A percentile compares a stretch with the other conserved stretches of the same genome.
Evolutionary conservation across 2,329 filamentous ascomycete genomes (phyloP).

Genomic region (Fusarium ramigenum): DNA sequence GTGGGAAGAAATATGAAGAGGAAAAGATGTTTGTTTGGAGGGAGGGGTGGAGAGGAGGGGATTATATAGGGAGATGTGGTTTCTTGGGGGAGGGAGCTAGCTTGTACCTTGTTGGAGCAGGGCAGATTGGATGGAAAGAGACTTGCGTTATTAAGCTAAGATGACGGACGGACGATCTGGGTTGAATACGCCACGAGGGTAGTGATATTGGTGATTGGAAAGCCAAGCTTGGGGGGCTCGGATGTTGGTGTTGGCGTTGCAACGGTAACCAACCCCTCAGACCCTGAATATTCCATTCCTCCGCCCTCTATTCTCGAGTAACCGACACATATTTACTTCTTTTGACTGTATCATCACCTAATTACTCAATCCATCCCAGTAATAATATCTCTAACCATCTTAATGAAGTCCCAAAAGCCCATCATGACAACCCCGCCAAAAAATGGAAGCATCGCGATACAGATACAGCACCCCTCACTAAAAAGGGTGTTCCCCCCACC

Average conservation of each 20-base stretch:
- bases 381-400: neutral
- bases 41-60: conserved; percentile 4
- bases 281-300: neutral
- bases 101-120: conserved; percentile 24
- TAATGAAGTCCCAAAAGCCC: neutral
- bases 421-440: conserved; percentile 30
- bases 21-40: neutral
- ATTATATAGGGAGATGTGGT: conserved; percentile 28
- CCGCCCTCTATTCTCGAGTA: neutral
- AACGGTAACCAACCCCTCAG: neutral
- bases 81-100: neutral
- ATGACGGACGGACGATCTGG: conserved; percentile 30
- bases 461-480: conserved; percentile 13
- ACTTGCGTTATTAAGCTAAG: neutral
- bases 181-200: conserved; percentile 25
- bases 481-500: conserved; percentile 18
- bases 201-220: conserved; percentile 27
- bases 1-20: neutral
- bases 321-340: too few relatives aligned
- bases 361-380: neutral
- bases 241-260: conserved; percentile 14
- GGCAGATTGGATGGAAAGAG: neutral
- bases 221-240: conserved; percentile 15
- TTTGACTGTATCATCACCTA: fast-evolving
- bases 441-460: neutral